Evolutionary conservation across 1,284 basidiomycete genomes (phyloP).

Genomic region (Microstroma glucosiphilum): DNA sequence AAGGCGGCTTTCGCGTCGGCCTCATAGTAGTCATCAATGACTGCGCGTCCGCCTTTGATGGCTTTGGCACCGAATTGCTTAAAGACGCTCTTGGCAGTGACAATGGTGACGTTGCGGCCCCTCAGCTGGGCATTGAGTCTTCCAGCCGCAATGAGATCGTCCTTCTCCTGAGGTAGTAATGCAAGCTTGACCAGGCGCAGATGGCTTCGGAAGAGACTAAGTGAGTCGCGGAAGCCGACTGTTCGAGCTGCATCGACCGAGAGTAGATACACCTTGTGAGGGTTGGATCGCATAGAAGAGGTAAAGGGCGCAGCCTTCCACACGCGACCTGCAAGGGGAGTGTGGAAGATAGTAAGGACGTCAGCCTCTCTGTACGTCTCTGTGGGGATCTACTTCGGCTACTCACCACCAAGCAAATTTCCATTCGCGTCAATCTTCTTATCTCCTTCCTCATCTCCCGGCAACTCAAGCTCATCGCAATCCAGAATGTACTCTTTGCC

Average conservation of each 20-base stretch:
- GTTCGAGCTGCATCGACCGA: constrained; percentile 94
- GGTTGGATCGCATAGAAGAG: constrained; percentile 68
- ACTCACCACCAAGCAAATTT: constrained; percentile 72
- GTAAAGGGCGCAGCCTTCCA: constrained; percentile 85
- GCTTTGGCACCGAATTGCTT: constrained; percentile 89
- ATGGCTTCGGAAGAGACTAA: constrained; percentile 92
- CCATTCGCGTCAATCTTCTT: constrained; percentile 83
- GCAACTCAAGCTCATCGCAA: constrained; percentile 76
- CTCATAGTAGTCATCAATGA: constrained; percentile 93
- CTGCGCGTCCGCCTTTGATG: constrained; percentile 77
- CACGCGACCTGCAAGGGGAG: constrained; percentile 57
- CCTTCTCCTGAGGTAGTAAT: constrained; percentile 62
- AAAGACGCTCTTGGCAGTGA: constrained; percentile 85
- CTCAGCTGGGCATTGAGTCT: constrained; percentile 80
- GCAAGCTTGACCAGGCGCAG: constrained; percentile 78
- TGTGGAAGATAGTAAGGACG: constrained; percentile 42
- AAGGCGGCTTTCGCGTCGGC: constrained; percentile 61
- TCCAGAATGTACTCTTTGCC: constrained; percentile 71
- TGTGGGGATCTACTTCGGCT: not conserved
- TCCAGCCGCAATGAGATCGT: constrained; percentile 77
- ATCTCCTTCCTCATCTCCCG: constrained; percentile 78
- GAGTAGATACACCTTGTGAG: constrained; percentile 81
- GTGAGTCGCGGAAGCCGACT: constrained; percentile 88
- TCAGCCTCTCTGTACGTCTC: constrained; percentile 12
- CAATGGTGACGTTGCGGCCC: constrained; percentile 84